phyloP scores from a whole-genome alignment of 257 asterid genomes.

The Ajuga chamaepitys region DNA sequence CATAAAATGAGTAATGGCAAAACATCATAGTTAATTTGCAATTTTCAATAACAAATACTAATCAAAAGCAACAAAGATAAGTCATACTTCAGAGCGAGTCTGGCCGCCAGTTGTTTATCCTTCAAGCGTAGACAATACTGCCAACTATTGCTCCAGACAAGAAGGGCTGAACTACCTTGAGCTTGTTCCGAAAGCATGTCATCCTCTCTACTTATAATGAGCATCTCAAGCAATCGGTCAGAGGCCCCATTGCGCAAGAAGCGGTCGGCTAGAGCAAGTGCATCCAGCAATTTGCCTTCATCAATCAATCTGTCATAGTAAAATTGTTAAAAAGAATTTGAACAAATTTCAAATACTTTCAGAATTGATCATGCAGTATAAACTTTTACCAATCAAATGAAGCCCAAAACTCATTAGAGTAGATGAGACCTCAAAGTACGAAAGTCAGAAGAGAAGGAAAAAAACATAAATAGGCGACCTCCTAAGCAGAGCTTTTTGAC shows the following conservation, averaged over 20 bases:
- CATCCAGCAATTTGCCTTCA: conserved; percentile 89
- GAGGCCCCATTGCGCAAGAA: conserved; percentile 89
- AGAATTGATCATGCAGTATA: conserved; percentile 1
- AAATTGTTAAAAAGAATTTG: conserved; percentile 12
- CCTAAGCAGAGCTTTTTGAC: not conserved
- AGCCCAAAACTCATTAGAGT: conserved; percentile 1
- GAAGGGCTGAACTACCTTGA: conserved; percentile 50
- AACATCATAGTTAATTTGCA: not conserved
- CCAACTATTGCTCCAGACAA: conserved; percentile 80
- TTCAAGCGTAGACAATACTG: conserved; percentile 87
- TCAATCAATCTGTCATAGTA: conserved; percentile 59
- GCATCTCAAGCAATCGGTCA: conserved; percentile 77
- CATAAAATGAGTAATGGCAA: conserved; percentile 9
- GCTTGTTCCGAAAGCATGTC: conserved; percentile 35
- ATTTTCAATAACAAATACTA: conserved; percentile 1
- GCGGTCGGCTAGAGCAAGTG: conserved; percentile 94
- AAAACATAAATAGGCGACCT: not conserved
- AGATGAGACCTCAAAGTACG: not conserved
- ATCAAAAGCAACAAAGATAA: conserved; percentile 14
- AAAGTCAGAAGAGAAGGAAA: not conserved
- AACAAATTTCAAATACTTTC: not conserved
- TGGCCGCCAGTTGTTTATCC: conserved; percentile 83
- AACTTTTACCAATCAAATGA: conserved; percentile 3
- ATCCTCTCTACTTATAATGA: conserved; percentile 62
- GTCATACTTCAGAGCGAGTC: conserved; percentile 77